These are phyloP conservation scores for Paecilomyces sp. DNA, from an alignment of 2,329 filamentous ascomycete species.

Conservation along the genomic window DNA sequence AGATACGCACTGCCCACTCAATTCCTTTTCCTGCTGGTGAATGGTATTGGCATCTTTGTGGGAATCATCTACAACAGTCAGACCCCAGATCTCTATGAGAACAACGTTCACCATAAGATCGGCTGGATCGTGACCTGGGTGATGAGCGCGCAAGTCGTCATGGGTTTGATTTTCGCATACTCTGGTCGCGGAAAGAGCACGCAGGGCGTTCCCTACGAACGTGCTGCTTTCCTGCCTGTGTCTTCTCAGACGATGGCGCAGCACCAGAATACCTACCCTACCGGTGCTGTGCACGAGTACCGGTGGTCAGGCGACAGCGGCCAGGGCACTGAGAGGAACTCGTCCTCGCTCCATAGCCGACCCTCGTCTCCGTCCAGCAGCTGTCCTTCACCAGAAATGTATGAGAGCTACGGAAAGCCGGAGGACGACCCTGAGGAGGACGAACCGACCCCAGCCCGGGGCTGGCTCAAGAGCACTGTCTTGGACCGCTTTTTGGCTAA, in stretches of 20 bases:
- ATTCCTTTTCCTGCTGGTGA: slow-evolving; percentile 57
- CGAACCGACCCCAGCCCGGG: slow-evolving; percentile 18
- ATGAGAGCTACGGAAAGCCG: slow-evolving; percentile 43
- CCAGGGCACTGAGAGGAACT: slow-evolving; percentile 65
- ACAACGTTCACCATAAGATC: slow-evolving; percentile 81
- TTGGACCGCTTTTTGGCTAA: slow-evolving; percentile 47
- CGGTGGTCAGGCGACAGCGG: slow-evolving; percentile 65
- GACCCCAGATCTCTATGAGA: slow-evolving; percentile 78
- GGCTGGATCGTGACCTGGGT: slow-evolving; percentile 78
- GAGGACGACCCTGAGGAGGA: slow-evolving; percentile 41
- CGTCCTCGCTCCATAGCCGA: slow-evolving; percentile 58
- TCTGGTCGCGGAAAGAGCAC: slow-evolving; percentile 40
- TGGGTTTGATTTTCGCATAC: slow-evolving; percentile 60
- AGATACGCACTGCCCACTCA: slow-evolving; percentile 64
- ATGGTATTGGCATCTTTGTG: slow-evolving; percentile 58
- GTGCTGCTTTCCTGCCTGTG: slow-evolving; percentile 56
- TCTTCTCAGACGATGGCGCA: slow-evolving; percentile 50
- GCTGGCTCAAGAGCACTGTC: slow-evolving; percentile 41
- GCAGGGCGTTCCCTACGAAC: slow-evolving; percentile 37
- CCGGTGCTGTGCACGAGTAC: slow-evolving; percentile 33
- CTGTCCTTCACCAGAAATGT: slow-evolving; percentile 36
- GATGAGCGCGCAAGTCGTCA: slow-evolving; percentile 59
- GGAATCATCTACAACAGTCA: slow-evolving; percentile 68
- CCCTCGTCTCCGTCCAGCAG: slow-evolving; percentile 56
- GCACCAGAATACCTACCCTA: slow-evolving; percentile 40